Evolutionary conservation across 1,284 basidiomycete species (phyloP).

Genomic region (Ustilago xerochloae): DNA sequence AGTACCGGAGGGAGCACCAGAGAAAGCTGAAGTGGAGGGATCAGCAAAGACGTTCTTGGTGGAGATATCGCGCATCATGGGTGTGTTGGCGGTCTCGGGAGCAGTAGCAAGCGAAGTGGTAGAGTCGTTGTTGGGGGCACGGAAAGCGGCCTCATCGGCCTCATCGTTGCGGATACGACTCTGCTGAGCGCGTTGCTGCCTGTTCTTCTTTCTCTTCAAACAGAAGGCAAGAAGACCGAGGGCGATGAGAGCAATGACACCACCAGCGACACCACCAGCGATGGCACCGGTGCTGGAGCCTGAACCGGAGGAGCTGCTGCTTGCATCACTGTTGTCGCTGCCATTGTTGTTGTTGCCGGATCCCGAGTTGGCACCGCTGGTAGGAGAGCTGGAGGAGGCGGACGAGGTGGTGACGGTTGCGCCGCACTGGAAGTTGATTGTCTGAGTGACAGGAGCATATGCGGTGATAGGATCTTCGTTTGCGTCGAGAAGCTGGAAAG

Average conservation of each 20-base stretch:
- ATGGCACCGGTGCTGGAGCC: constrained; percentile 46
- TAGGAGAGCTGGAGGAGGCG: constrained; percentile 12
- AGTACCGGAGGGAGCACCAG: constrained; percentile 27
- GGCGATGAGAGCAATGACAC: constrained; percentile 30
- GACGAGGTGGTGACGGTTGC: constrained; percentile 26
- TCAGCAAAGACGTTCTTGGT: constrained; percentile 52
- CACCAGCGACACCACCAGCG: constrained; percentile 52
- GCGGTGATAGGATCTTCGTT: constrained; percentile 15
- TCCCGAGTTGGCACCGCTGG: constrained; percentile 1
- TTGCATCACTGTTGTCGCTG: not conserved
- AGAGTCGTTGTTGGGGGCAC: constrained; percentile 51
- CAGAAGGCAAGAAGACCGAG: constrained; percentile 42
- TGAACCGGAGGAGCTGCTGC: constrained; percentile 16
- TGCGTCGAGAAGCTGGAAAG: constrained; percentile 32
- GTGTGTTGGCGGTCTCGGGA: constrained; percentile 43
- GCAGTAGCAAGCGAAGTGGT: constrained; percentile 46
- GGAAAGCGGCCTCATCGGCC: constrained; percentile 46
- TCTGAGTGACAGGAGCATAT: constrained; percentile 17
- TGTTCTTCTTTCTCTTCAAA: constrained; percentile 42
- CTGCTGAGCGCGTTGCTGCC: constrained; percentile 27
- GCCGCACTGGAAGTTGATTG: constrained; percentile 41
- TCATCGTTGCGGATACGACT: constrained; percentile 39
- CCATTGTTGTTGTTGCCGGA: constrained; percentile 1
- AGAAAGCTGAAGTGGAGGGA: constrained; percentile 23
- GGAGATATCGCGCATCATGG: constrained; percentile 51